phyloP scores from a whole-genome alignment of 495 filamentous ascomycete genomes.

The Penicillium canariense region DNA sequence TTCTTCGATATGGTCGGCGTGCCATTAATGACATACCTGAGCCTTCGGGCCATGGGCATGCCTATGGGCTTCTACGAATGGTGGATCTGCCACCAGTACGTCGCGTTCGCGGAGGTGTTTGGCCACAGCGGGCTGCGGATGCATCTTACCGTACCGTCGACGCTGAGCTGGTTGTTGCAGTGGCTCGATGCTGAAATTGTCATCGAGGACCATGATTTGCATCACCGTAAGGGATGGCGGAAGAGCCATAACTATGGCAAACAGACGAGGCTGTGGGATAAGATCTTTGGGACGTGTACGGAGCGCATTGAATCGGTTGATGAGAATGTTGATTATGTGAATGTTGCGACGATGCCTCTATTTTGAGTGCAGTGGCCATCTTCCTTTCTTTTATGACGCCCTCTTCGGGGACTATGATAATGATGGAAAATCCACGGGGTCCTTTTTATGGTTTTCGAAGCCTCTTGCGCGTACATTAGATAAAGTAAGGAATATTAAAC shows the following conservation, averaged over 20 bases:
- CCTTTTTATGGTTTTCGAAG: background rate
- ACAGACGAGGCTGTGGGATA: slow-evolving; percentile 44
- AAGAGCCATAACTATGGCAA: slow-evolving; percentile 48
- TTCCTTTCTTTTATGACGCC: background rate
- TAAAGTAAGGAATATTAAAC: background rate
- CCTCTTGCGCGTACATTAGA: background rate
- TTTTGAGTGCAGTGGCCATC: slow-evolving; percentile 8
- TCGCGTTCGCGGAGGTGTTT: slow-evolving; percentile 41
- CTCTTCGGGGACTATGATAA: background rate
- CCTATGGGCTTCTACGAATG: slow-evolving; percentile 46
- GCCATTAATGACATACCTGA: slow-evolving; percentile 37
- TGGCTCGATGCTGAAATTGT: slow-evolving; percentile 37
- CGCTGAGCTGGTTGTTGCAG: slow-evolving; percentile 37
- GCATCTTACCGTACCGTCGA: slow-evolving; percentile 34
- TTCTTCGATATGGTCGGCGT: slow-evolving; percentile 46
- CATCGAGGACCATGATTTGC: slow-evolving; percentile 45
- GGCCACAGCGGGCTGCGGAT: slow-evolving; percentile 40
- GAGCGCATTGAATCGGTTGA: slow-evolving; percentile 35
- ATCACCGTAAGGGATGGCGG: slow-evolving; percentile 45
- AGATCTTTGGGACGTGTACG: slow-evolving; percentile 38
- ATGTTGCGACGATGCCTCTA: slow-evolving; percentile 31
- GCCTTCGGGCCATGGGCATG: slow-evolving; percentile 30
- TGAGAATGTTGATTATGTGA: slow-evolving; percentile 40
- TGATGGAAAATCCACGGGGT: background rate
- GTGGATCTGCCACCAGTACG: slow-evolving; percentile 44